Evolutionary conservation across 345 rosid genomes (phyloP).

Genomic region (Populus pruinosa): DNA sequence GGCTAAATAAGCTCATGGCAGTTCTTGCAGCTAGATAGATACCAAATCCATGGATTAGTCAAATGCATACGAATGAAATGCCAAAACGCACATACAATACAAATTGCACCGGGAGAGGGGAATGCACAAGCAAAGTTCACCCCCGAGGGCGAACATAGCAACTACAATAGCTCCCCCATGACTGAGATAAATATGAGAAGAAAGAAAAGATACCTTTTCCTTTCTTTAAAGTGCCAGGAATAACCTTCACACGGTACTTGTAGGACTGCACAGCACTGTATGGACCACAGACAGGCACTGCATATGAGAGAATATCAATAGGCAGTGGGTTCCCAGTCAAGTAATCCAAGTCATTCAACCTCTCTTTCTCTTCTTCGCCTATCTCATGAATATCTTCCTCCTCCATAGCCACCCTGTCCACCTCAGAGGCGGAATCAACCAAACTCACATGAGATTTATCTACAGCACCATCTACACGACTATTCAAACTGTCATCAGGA

Average conservation of each 20-base stretch:
- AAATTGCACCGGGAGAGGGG: not conserved
- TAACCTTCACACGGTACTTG: slow-evolving; percentile 83
- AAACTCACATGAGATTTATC: slow-evolving; percentile 15
- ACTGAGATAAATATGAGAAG: not conserved
- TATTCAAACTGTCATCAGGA: slow-evolving; percentile 35
- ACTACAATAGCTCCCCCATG: not conserved
- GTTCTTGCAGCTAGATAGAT: slow-evolving; percentile 67
- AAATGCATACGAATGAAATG: not conserved
- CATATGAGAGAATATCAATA: slow-evolving; percentile 71
- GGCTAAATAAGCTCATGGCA: slow-evolving; percentile 87
- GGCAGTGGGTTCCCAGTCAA: slow-evolving; percentile 83
- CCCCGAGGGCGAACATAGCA: not conserved
- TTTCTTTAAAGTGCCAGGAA: slow-evolving; percentile 86
- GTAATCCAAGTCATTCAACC: slow-evolving; percentile 79
- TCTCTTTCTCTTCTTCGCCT: slow-evolving; percentile 86
- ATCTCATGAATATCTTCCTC: slow-evolving; percentile 91
- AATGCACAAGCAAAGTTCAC: not conserved
- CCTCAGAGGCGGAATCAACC: slow-evolving; percentile 24
- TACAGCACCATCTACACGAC: slow-evolving; percentile 24
- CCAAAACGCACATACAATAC: not conserved
- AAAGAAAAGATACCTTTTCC: slow-evolving; percentile 65
- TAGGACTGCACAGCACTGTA: slow-evolving; percentile 82
- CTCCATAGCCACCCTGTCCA: slow-evolving; percentile 82
- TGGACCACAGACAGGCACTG: slow-evolving; percentile 92
- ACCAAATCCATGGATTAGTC: not conserved